Base-by-base conservation (phyloP, 805 yeast genomes). In the Candida jianshihensis region DNA sequence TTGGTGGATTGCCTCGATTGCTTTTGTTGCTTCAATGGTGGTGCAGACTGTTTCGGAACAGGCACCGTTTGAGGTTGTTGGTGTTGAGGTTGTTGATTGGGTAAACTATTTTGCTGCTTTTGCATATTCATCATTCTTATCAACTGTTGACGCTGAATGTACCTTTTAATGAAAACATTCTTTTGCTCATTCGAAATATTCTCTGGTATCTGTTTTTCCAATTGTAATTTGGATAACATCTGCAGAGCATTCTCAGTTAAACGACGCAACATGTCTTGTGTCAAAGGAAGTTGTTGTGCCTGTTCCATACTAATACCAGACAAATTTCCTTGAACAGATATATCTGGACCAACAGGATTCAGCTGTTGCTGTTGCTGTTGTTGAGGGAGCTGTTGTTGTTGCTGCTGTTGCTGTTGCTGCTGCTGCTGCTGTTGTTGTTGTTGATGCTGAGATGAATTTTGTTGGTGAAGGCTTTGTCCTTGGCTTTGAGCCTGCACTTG, bases 381-480 rank as follows among this genome's bases (percentile, higher is more conserved):
- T 36, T 60, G 49, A 28, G 57, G 51, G 10, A 17, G 33, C 18
- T 34, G 40, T 14, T 28, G 41, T 14, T 26, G 38, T 16, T 30
- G 41, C 3, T 30, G 36, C 17, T 34, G 42, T n/a, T 36, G 37
- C 3, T 19, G 34, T 10, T 33, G 42, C 30, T 46, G 55, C 18
- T 41, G 54, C 31, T 57, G 63, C 33, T 57, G 60, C 36, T 41
- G 58, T 46, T 46, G 59, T 37, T 38, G 53, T 35, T 56, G 63
- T 16, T 43, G 53, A 32, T 52, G 61, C 5, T 7, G 16, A 18
- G 19, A 12, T 19, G 29, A 17, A 25, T 10, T 6, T 25, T 8
- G 27, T 47, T 19, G n/a, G 32, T 53, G 59, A 27, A 48, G 54
- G 10, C 11, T 7, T 36, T 49, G 48, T 20, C 14, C 5, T 25